Base-by-base conservation (phyloP, 2,329 filamentous ascomycete species). In the Huntiella moniliformis region DNA sequence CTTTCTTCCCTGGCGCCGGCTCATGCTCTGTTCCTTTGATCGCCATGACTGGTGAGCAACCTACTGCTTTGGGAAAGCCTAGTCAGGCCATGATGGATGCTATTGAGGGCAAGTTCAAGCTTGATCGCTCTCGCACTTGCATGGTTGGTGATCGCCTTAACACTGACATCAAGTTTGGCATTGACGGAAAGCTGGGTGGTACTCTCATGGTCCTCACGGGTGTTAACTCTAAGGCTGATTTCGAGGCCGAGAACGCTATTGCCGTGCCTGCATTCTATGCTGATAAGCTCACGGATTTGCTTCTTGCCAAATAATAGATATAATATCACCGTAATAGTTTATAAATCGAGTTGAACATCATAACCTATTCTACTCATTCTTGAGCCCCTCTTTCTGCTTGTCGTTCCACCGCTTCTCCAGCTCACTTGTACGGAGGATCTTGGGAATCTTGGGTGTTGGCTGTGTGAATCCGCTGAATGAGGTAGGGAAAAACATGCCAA, bases 81-180 rank as follows among this genome's bases (percentile, higher is more conserved):
- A 94, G 85, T 59, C 86, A 94, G 66, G 88, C 88, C 3, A 98
- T 98, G 91, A 94, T 98, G 88, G 88, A 96, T 60, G 86, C 91
- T 3, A 82, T 98, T 48, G 88, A 96, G 67, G 88, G 88, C 49
- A 94, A 93, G 62, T 95, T 96, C 61, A 71, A 82, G 53, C 80
- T 98, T 45, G 79, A 96, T 60, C 74, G 87, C 34, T 74, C 70
- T 50, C 77, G 77, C 54, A 83, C 91, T 1, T 96, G 91, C 63
- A 98, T 98, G 91, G 74, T 98, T 38, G 91, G 91, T 5, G 91
- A 98, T 61, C 72, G 91, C 28, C 67, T 94, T 52, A 83, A 96
- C 60, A 98, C 91, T 0, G 91, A 98, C 62, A 96, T 98, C 59
- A 78, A 82, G 59, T 98, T 98, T 59, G 91, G 91, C 3, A 73